phyloP scores from a whole-genome alignment of 371 early-diverging fungal species.

The Rhizopus delemar region DNA sequence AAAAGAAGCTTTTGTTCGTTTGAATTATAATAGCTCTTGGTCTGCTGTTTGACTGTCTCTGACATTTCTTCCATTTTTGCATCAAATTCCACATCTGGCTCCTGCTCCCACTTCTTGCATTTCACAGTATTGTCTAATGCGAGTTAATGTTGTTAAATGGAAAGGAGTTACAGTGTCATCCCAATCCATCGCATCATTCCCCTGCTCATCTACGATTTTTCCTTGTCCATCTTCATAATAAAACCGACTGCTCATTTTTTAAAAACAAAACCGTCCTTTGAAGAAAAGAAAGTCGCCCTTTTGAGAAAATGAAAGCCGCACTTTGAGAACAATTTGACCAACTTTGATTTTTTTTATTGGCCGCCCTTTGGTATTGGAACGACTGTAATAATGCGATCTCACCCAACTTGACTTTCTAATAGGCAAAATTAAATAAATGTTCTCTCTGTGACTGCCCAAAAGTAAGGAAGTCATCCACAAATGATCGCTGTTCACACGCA shows the following conservation, averaged over 20 bases:
- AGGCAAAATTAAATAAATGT: neutral
- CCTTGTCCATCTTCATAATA: slow-evolving; percentile 17
- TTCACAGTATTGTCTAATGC: slow-evolving; percentile 14
- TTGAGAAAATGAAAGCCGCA: neutral
- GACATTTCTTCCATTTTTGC: slow-evolving; percentile 6
- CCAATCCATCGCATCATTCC: slow-evolving; percentile 16
- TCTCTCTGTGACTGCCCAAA: neutral
- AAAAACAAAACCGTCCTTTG: neutral
- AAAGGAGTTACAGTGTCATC: slow-evolving; percentile 12
- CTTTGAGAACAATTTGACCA: neutral
- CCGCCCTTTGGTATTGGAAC: neutral
- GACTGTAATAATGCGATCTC: no score
- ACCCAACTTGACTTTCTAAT: no score
- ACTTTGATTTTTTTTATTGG: no score
- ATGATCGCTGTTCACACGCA: no score
- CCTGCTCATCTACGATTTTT: slow-evolving; percentile 13
- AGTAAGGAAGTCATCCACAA: no score
- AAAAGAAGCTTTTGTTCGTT: slow-evolving; percentile 19
- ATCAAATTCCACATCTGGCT: slow-evolving; percentile 5
- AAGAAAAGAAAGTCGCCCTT: no score
- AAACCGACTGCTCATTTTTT: slow-evolving; percentile 16
- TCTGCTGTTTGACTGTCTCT: slow-evolving; percentile 8
- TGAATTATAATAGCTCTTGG: slow-evolving; percentile 8
- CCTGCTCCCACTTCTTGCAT: slow-evolving; percentile 8
- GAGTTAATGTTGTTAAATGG: slow-evolving; percentile 9